A percentile compares a stretch with the other conserved stretches of the same genome.
These are phyloP conservation scores for Pezicula neosporulosa DNA, from an alignment of 2,329 filamentous ascomycete species.

Conservation along the genomic window DNA sequence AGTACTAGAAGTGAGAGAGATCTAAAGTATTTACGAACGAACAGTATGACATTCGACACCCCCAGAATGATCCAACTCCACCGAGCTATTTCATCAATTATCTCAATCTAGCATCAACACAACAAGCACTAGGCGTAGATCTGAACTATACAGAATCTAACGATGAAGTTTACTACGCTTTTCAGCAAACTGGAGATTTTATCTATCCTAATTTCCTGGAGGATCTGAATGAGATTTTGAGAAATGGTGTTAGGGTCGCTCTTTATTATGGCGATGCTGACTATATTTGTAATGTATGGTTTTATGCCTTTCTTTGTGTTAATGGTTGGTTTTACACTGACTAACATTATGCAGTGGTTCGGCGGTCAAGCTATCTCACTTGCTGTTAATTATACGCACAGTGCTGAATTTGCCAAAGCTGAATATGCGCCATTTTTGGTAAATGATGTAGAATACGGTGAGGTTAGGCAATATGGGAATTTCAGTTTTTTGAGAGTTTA, in stretches of 20 bases:
- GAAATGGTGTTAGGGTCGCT: constrained; percentile 45
- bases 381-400: constrained; percentile 40
- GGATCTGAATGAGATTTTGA: constrained; percentile 41
- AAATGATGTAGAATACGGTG: constrained; percentile 50
- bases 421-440: constrained; percentile 56
- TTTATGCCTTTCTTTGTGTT: background rate
- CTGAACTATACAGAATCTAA: constrained; percentile 36
- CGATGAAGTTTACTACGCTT: constrained; percentile 38
- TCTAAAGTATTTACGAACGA: background rate
- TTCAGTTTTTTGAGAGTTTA: constrained; percentile 24
- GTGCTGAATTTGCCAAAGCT: constrained; percentile 45
- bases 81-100: constrained; percentile 44
- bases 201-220: constrained; percentile 55
- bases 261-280: constrained; percentile 54
- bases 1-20: no score
- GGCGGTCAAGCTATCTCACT: constrained; percentile 57
- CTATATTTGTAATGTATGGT: constrained; percentile 19
- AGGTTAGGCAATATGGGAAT: constrained; percentile 58
- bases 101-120: constrained; percentile 38
- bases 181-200: constrained; percentile 51
- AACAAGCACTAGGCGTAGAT: constrained; percentile 45
- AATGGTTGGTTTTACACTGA: background rate
- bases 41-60: constrained; percentile 49
- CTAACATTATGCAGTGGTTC: constrained; percentile 30
- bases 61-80: constrained; percentile 47